Evolutionary conservation across 306 rosid species (phyloP), one percentile per base, ranked within the genome.

Genomic region (Medicago arabica): DNA sequence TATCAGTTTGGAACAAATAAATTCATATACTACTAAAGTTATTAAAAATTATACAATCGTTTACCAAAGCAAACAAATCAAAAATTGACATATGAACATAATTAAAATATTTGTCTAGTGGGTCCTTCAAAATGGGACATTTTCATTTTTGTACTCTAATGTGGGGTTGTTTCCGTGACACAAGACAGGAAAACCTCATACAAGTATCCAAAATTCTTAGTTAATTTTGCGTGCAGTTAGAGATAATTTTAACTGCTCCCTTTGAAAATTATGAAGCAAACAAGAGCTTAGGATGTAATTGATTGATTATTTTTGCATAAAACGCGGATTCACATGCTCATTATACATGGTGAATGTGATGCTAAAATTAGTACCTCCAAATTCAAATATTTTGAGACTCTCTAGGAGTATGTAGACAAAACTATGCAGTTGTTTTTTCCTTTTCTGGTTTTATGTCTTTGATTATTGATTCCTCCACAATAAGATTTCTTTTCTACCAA

Each of bases 261-360:
- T 90, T 89, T 83, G 97, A 96, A 92, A 90, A 88, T 82, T 71
- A 87, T 87, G 92, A 87, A 89, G 83, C 80, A 82, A 93, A 94
- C 97, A 90, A 88, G 81, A 87, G 63, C 67, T 80, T 83, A 44
- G 64, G 44, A 78, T 78, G 87, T 81, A 83, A 72, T 84, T 72
- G 54, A 71, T 85, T 80, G 80, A 60, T 85, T 86, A 84, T 84
- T 67, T 78, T 80, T 88, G 94, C 98, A 88, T 57, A 87, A 88
- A 87, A 86, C 80, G 81, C 90, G 90, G 95, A 84, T 83, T 86
- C 90, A 86, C 96, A 89, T 86, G 97, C 79, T 88, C 92, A 84
- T 77, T 80, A 75, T 80, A 60, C 82, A 80, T 69, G 50, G 72
- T 76, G 72, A 71, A 75, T 75, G 83, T 72, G 83, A 78, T 75